Conservation (phyloP, 1,139 yeast genomes). For the Pichia terricola region DNA sequence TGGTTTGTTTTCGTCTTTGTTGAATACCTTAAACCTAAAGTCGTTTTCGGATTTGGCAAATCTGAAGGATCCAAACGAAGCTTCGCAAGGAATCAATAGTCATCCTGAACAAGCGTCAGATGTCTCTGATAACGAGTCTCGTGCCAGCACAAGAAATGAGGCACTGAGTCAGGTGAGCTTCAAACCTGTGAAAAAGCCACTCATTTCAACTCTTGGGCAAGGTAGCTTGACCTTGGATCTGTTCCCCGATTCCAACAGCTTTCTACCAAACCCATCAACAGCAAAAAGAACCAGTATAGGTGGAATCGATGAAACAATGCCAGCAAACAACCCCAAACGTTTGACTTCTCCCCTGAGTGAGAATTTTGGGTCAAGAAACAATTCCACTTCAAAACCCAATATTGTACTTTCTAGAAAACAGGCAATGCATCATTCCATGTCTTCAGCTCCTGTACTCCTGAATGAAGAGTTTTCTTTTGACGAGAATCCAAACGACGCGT, state of each 20-base stretch:
- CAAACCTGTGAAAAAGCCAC: slow-evolving; percentile 47
- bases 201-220: slow-evolving; percentile 57
- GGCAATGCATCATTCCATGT: too few species aligned
- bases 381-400: too few species aligned
- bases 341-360: too few species aligned
- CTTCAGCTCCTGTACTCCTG: too few species aligned
- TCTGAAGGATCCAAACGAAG: not conserved
- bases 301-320: too few species aligned
- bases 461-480: too few species aligned
- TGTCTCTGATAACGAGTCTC: not conserved
- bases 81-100: not conserved
- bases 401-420: too few species aligned
- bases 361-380: too few species aligned
- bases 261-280: too few species aligned
- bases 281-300: too few species aligned
- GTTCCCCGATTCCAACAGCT: slow-evolving; percentile 17
- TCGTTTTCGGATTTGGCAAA: slow-evolving; percentile 15
- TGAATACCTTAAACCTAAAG: slow-evolving; percentile 20
- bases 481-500: too few species aligned
- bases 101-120: not conserved
- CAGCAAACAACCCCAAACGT: too few species aligned
- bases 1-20: slow-evolving; percentile 19
- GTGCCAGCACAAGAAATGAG: not conserved
- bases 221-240: slow-evolving; percentile 61
- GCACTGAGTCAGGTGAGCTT: slow-evolving; percentile 35